Percentiles rank a stretch among this genome's conserved stretches.
These are phyloP conservation scores for Sugiyamaella floridensis DNA, from an alignment of 805 yeast species.

Conservation along the genomic window DNA sequence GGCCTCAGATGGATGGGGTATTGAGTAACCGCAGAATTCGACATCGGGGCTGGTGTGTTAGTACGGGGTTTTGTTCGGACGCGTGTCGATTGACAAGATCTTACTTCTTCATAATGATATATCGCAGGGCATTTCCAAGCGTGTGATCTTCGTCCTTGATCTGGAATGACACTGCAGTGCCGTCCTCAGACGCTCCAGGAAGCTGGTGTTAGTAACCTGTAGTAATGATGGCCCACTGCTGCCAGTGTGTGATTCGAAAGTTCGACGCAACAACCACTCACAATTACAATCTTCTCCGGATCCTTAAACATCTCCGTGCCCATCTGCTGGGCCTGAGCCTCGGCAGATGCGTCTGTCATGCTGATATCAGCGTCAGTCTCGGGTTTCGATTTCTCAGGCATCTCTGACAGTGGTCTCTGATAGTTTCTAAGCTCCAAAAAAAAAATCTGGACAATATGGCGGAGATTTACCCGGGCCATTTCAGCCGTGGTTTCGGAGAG, in stretches of 20 bases:
- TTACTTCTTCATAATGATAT: conserved; percentile 85
- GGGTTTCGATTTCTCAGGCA: conserved; percentile 3
- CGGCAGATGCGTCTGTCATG: conserved; percentile 11
- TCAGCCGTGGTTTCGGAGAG: background rate
- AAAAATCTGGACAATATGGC: background rate
- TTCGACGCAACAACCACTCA: conserved; percentile 12
- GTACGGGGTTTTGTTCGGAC: background rate
- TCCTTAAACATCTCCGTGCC: conserved; percentile 16
- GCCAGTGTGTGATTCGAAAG: too few relatives aligned
- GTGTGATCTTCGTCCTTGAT: conserved; percentile 94
- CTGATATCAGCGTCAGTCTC: background rate
- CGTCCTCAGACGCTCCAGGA: conserved; percentile 89
- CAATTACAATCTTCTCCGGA: conserved; percentile 28
- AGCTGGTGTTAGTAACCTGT: conserved; percentile 29
- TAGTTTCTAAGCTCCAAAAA: background rate
- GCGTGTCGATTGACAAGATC: conserved; percentile 9
- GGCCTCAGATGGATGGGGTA: conserved; percentile 95
- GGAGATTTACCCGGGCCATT: background rate
- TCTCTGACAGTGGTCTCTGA: background rate
- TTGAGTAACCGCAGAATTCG: conserved; percentile 96
- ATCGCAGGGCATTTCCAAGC: conserved; percentile 86
- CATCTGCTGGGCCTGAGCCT: conserved; percentile 7
- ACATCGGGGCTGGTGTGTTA: conserved; percentile 60
- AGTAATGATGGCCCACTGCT: too few relatives aligned
- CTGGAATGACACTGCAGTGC: conserved; percentile 91